Conservation (phyloP, 225 moss, liverwort and hornwort species). For the Marchantia paleacea region DNA sequence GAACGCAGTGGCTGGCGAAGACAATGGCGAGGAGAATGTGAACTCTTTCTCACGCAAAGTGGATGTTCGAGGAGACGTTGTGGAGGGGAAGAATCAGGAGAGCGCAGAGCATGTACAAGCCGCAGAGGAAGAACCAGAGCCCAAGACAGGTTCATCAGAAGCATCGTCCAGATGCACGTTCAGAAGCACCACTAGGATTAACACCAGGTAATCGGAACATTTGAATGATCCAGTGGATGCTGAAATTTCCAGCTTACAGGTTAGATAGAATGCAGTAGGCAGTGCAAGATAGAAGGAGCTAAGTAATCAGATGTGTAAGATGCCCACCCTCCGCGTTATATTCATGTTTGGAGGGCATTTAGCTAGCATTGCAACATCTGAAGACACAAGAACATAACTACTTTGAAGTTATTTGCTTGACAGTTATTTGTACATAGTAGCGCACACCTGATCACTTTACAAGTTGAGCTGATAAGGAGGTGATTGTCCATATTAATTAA, state of each 20-base stretch:
- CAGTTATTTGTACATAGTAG: neutral
- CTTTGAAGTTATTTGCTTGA: neutral
- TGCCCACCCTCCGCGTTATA: neutral
- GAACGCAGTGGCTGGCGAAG: neutral
- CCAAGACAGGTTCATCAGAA: slow-evolving; percentile 12
- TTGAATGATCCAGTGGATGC: neutral
- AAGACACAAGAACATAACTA: neutral
- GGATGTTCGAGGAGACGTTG: neutral
- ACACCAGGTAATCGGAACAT: neutral
- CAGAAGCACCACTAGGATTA: slow-evolving; percentile 15
- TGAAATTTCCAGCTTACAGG: neutral
- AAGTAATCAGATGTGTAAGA: neutral
- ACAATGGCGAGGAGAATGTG: slow-evolving; percentile 1
- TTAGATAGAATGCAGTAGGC: neutral
- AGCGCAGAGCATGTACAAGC: slow-evolving; percentile 4
- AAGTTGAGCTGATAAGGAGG: neutral
- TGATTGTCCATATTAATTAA: neutral
- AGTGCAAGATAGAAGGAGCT: neutral
- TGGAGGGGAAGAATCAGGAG: neutral
- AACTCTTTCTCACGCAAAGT: slow-evolving; percentile 5
- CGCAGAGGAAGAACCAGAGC: slow-evolving; percentile 13
- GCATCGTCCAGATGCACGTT: slow-evolving; percentile 16
- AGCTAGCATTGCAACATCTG: neutral
- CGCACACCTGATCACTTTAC: neutral
- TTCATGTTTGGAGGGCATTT: neutral